Percentiles rank a stretch among this genome's conserved stretches.
phyloP scores from a whole-genome alignment of 768 basidiomycete species.

The Coprinopsis strossmayeri region DNA sequence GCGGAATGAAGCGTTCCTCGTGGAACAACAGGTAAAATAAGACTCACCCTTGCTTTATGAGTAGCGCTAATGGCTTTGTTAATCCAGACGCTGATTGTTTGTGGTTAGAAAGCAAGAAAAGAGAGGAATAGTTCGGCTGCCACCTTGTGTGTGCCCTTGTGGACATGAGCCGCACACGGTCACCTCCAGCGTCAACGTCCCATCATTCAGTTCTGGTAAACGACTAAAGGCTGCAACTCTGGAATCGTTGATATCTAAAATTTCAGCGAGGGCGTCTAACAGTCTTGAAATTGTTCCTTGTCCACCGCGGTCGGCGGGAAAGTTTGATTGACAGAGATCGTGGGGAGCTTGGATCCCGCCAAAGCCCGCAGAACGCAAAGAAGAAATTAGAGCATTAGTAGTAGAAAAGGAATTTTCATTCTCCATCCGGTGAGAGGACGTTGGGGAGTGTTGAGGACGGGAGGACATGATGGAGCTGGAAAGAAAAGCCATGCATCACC shows the following conservation, averaged over 20 bases:
- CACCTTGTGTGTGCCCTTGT: not conserved
- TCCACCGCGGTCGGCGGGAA: not conserved
- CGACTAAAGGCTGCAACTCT: not conserved
- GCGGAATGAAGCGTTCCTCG: too few species aligned
- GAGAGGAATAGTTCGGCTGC: not conserved
- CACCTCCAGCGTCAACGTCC: not conserved
- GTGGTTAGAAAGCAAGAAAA: not conserved
- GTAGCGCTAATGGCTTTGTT: not conserved
- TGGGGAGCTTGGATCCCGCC: not conserved
- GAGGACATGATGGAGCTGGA: conserved; percentile 1
- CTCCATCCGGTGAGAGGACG: conserved; percentile 1
- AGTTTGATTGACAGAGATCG: conserved; percentile 1
- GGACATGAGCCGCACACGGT: not conserved
- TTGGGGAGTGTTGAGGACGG: not conserved
- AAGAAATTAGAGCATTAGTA: not conserved
- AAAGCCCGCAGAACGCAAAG: not conserved
- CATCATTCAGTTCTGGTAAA: not conserved
- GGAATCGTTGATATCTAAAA: not conserved
- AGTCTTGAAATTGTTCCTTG: not conserved
- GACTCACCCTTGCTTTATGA: not conserved
- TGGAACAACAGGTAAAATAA: not conserved
- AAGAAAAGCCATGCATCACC: too few species aligned
- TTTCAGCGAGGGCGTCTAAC: not conserved
- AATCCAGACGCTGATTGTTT: not conserved
- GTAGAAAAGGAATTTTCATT: conserved; percentile 8